Percentiles rank a stretch among this genome's conserved stretches.
phyloP scores from a whole-genome alignment of 192 early-diverging fungal genomes.

The Nowakowskiella sp. region DNA sequence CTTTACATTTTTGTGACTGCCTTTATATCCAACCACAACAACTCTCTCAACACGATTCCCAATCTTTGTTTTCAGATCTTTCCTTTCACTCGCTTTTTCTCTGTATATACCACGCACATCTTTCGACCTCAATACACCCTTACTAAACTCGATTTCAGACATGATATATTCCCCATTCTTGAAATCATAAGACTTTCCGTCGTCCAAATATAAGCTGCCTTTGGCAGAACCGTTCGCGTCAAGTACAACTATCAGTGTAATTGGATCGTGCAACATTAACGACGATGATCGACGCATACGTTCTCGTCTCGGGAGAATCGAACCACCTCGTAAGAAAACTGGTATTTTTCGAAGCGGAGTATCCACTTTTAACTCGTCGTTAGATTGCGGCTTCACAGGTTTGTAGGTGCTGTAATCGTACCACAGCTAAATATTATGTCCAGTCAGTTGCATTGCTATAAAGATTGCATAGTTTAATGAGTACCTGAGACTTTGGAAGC shows the following conservation, averaged over 20 bases:
- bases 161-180: conserved; percentile 60
- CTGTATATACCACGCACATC: background rate
- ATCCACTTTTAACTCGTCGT: conserved; percentile 35
- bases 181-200: conserved; percentile 74
- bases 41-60: conserved; percentile 41
- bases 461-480: conserved; percentile 18
- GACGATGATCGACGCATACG: conserved; percentile 72
- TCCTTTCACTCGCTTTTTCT: conserved; percentile 6
- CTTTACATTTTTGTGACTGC: background rate
- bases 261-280: conserved; percentile 79
- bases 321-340: conserved; percentile 80
- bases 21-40: conserved; percentile 42
- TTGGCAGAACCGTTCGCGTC: conserved; percentile 55
- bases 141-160: conserved; percentile 41
- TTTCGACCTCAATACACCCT: conserved; percentile 18
- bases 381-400: background rate
- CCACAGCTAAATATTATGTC: conserved; percentile 44
- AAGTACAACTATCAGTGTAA: conserved; percentile 79
- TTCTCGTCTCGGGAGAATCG: conserved; percentile 79
- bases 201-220: conserved; percentile 85
- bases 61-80: conserved; percentile 8
- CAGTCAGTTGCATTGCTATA: no score
- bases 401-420: conserved; percentile 61
- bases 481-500: conserved; percentile 31
- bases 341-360: conserved; percentile 72